Evolutionary conservation across 441 rosid genomes (phyloP), one percentile per base, ranked within the genome.

Genomic region (Manihot esculenta): DNA sequence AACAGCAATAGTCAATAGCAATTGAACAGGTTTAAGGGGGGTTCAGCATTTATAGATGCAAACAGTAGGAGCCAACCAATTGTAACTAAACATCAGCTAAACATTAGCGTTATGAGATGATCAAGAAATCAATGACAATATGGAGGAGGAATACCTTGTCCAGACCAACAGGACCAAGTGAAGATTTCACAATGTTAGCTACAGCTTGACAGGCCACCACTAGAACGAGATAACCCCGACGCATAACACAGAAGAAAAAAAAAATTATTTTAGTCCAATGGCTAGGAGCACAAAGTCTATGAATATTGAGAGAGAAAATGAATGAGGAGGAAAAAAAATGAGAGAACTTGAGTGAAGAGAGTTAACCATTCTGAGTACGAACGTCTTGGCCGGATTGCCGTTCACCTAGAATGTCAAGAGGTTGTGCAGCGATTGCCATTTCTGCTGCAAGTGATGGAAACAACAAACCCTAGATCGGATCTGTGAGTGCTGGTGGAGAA

Each of bases 141-240:
- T 1, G 15, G 8, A 38, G 56, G 11, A 62, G 53, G 47, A 59
- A 50, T 74, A 93, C 98, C 95, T 95, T 93, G 86, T 95, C 98
- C 27, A 95, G 97, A 41, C 99, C 99, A 62, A 95, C 97, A 3
- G 97, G 98, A 73, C 99, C 97, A 42, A 95, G 94, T 3, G 98
- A 95, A 41, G 95, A 87, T 82, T 93, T 95, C n/a, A 95, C 97
- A 38, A 95, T 93, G 78, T 93, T 95, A 5, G 98, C 92, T 47
- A 95, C 86, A 35, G 98, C 98, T 88, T 93, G 98, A 72, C 98
- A 95, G 62, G 99, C 89, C 90, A 95, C 65, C 80, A 93, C 99
- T 93, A 69, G 1, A n/a, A 18, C 63, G 4, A 35, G 6, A 35
- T 6, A 35, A 2, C 0, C 0, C 41, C 42, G 41, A 17, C 51